These are phyloP conservation scores for Alternaria incomplexa DNA, from an alignment of 2,329 filamentous ascomycete genomes.

Conservation along the genomic window DNA sequence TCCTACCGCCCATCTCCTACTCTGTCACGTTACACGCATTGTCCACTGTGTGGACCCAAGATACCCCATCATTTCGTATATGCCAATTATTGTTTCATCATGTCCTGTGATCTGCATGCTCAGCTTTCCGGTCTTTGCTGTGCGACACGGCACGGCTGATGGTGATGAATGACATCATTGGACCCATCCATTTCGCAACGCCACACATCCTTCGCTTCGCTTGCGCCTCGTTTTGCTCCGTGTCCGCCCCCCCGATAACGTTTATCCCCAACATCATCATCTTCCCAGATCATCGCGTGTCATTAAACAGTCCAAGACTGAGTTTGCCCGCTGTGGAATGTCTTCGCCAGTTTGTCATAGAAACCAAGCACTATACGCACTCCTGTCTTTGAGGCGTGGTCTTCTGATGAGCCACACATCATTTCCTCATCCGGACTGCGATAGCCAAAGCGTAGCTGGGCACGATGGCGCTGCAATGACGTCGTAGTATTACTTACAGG, in stretches of 20 bases:
- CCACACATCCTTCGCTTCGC: conserved; percentile 11
- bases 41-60: conserved; percentile 3
- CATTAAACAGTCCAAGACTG: neutral
- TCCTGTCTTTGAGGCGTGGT: conserved; percentile 8
- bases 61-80: conserved; percentile 8
- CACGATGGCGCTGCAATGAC: conserved; percentile 18
- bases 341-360: neutral
- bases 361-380: neutral
- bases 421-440: conserved; percentile 17
- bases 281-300: neutral
- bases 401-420: conserved; percentile 21
- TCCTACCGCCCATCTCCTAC: conserved; percentile 1
- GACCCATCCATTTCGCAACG: conserved; percentile 7
- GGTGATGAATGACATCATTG: conserved; percentile 24
- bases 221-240: conserved; percentile 6
- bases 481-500: conserved; percentile 17
- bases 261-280: neutral
- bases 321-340: neutral
- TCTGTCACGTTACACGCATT: conserved; percentile 1
- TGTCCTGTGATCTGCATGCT: neutral
- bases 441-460: conserved; percentile 18
- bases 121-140: conserved; percentile 4
- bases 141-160: conserved; percentile 11
- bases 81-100: conserved; percentile 1
- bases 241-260: conserved; percentile 5